Evolutionary conservation across 441 rosid genomes (phyloP).

Genomic region (Gossypium davidsonii): DNA sequence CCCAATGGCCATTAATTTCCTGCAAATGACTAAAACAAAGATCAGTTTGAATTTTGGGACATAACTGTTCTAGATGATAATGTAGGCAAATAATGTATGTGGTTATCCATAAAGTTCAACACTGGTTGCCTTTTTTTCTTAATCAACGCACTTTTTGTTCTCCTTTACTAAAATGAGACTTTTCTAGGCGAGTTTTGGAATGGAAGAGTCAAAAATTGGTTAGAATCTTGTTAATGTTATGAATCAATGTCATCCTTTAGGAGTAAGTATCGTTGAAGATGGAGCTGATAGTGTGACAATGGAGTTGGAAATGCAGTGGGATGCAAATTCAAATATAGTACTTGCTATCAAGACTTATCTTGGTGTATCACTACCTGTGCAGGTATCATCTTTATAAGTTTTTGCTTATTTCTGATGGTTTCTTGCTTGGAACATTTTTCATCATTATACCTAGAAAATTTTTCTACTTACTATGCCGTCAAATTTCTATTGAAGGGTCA

Average conservation of each 20-base stretch:
- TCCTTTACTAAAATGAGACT: not conserved
- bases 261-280: slow-evolving; percentile 52
- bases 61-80: not conserved
- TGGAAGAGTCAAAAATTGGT: not conserved
- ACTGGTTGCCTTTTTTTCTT: not conserved
- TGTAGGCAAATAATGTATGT: not conserved
- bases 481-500: not conserved
- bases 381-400: slow-evolving; percentile 29
- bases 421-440: not conserved
- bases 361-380: slow-evolving; percentile 64
- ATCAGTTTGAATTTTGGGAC: not conserved
- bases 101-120: not conserved
- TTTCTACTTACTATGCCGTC: not conserved
- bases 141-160: not conserved
- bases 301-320: slow-evolving; percentile 79
- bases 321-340: slow-evolving; percentile 59
- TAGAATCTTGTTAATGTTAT: not conserved
- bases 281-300: slow-evolving; percentile 43
- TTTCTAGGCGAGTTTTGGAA: not conserved
- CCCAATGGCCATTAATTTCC: not conserved
- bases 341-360: slow-evolving; percentile 62
- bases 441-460: not conserved
- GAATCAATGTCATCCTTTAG: slow-evolving; percentile 21
- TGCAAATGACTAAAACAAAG: not conserved
- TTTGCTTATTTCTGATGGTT: slow-evolving; percentile 3